Percentiles rank a stretch among this genome's conserved stretches.
These are phyloP conservation scores for Blastomyces emzantsi DNA, from an alignment of 2,329 filamentous ascomycete species.

Conservation along the genomic window DNA sequence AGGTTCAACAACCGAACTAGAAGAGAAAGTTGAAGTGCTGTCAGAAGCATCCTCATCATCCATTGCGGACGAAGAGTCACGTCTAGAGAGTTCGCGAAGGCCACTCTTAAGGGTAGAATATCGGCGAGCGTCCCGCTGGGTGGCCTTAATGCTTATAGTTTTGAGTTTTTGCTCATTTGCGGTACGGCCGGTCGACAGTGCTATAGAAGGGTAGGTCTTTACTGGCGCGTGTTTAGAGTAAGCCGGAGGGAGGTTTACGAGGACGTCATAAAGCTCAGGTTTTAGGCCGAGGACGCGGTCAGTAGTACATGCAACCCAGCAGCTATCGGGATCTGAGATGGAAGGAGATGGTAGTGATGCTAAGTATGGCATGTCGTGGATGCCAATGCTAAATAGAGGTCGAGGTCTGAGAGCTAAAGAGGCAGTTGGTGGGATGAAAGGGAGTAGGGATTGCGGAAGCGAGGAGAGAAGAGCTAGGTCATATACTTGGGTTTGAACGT, in stretches of 20 bases:
- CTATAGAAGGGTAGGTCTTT: conserved; percentile 65
- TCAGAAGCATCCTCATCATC: conserved; percentile 32
- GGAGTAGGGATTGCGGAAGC: conserved; percentile 64
- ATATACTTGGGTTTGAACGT: conserved; percentile 56
- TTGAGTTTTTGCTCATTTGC: conserved; percentile 28
- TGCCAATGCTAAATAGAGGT: conserved; percentile 85
- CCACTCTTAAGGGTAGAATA: conserved; percentile 61
- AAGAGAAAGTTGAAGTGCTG: conserved; percentile 34
- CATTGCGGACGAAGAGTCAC: conserved; percentile 16
- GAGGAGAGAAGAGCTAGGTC: conserved; percentile 88
- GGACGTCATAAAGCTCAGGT: conserved; percentile 75
- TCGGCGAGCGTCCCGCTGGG: conserved; percentile 78
- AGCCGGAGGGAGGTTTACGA: conserved; percentile 68
- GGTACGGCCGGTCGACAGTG: conserved; percentile 44
- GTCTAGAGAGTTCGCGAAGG: conserved; percentile 36
- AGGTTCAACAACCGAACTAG: conserved; percentile 44
- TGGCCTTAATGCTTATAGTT: conserved; percentile 57
- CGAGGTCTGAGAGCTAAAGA: conserved; percentile 56
- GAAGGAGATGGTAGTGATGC: conserved; percentile 51
- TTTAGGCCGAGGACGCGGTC: conserved; percentile 89
- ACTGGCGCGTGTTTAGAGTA: conserved; percentile 50
- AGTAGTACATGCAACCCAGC: conserved; percentile 93
- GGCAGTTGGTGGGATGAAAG: conserved; percentile 56
- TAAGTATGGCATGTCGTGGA: conserved; percentile 82
- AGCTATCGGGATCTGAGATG: conserved; percentile 40